These are phyloP conservation scores for Polytrichum commune DNA, from an alignment of 225 moss, liverwort and hornwort genomes.

Conservation along the genomic window DNA sequence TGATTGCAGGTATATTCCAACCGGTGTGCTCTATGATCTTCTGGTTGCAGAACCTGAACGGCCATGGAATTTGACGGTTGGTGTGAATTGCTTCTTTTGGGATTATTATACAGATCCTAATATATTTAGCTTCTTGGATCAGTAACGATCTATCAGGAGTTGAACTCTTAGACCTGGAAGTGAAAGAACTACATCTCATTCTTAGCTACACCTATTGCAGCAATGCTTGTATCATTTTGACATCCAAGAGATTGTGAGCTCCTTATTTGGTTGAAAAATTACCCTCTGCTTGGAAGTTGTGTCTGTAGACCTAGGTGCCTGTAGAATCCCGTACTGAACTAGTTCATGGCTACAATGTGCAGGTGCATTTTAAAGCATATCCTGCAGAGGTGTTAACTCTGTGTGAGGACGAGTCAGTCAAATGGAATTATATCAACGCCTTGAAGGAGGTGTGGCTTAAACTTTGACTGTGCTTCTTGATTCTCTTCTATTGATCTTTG, in stretches of 20 bases:
- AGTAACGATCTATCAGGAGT: not conserved
- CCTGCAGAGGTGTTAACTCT: slow-evolving; percentile 73
- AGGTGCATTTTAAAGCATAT: slow-evolving; percentile 96
- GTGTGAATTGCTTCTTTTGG: slow-evolving; percentile 22
- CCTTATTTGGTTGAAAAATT: too few species aligned
- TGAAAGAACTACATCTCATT: not conserved
- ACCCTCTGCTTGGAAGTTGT: too few species aligned
- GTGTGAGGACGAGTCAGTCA: slow-evolving; percentile 93
- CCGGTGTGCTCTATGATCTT: slow-evolving; percentile 93
- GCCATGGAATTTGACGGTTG: slow-evolving; percentile 89
- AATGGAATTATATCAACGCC: slow-evolving; percentile 91
- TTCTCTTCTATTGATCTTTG: too few species aligned
- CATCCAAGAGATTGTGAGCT: too few species aligned
- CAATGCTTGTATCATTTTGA: too few species aligned
- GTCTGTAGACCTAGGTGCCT: too few species aligned
- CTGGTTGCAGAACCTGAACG: slow-evolving; percentile 92
- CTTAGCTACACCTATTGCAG: slow-evolving; percentile 2
- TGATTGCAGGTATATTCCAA: slow-evolving; percentile 83
- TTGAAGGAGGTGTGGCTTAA: slow-evolving; percentile 79
- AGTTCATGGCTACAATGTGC: slow-evolving; percentile 11
- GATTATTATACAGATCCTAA: not conserved
- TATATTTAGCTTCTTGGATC: not conserved
- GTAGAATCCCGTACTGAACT: too few species aligned
- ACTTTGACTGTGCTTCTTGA: not conserved
- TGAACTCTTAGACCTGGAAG: not conserved